Evolutionary conservation across 345 rosid genomes (phyloP).

Genomic region (Moricandia moricandioides): DNA sequence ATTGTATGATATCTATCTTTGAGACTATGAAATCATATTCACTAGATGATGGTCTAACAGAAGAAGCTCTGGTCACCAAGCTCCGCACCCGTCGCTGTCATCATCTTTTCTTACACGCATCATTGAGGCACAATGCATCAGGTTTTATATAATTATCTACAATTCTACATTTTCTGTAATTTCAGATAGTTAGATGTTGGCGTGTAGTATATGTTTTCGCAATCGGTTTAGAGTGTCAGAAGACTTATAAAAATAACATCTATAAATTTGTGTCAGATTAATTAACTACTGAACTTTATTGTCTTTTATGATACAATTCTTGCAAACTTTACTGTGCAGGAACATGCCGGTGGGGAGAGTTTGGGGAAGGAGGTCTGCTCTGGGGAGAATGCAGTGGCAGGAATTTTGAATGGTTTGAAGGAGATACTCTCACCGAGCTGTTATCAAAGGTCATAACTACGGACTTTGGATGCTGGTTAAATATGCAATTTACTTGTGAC

Average conservation of each 20-base stretch:
- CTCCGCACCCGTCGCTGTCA: conserved; percentile 85
- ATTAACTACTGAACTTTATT: neutral
- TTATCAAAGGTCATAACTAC: conserved; percentile 53
- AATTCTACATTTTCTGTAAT: neutral
- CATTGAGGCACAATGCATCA: conserved; percentile 72
- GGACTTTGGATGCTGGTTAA: conserved; percentile 1
- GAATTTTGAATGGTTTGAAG: conserved; percentile 91
- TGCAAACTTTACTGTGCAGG: conserved; percentile 41
- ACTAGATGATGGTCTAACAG: conserved; percentile 84
- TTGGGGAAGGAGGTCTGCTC: conserved; percentile 87
- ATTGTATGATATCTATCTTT: conserved; percentile 63
- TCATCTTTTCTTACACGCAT: conserved; percentile 80
- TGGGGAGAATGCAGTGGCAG: conserved; percentile 91
- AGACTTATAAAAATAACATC: neutral
- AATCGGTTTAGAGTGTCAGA: neutral
- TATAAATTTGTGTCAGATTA: neutral
- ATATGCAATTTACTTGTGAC: conserved; percentile 12
- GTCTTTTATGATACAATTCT: neutral
- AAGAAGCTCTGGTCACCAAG: conserved; percentile 91
- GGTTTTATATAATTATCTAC: conserved; percentile 45
- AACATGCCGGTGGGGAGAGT: conserved; percentile 97
- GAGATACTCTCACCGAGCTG: conserved; percentile 62
- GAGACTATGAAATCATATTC: conserved; percentile 97
- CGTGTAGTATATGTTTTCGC: neutral
- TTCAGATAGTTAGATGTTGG: neutral